phyloP scores from a whole-genome alignment of 2,329 filamentous ascomycete species.

The Fusarium clavum region DNA sequence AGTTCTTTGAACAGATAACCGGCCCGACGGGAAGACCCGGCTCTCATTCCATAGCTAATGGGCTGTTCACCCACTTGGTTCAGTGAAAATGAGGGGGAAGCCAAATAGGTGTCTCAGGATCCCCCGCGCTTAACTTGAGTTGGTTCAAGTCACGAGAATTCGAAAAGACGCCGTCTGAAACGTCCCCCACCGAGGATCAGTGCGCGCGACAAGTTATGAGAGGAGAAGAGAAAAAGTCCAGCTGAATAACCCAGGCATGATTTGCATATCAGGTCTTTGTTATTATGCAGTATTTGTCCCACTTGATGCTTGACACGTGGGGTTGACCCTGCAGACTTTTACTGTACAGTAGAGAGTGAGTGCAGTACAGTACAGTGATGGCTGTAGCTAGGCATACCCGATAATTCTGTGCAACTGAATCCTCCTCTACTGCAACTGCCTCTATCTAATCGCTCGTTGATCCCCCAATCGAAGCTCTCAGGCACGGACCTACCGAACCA shows the following conservation, averaged over 20 bases:
- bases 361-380: neutral
- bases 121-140: conserved; percentile 15
- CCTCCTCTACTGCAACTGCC: neutral
- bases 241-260: conserved; percentile 21
- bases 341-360: neutral
- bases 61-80: neutral
- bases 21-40: conserved; percentile 30
- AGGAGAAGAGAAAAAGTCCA: neutral
- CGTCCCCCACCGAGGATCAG: conserved; percentile 6
- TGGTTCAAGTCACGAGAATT: conserved; percentile 17
- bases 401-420: neutral
- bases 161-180: conserved; percentile 25
- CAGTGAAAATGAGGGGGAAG: neutral
- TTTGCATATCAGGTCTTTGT: conserved; percentile 24
- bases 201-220: conserved; percentile 13
- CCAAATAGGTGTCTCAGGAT: neutral
- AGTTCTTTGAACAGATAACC: neutral
- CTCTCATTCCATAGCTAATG: neutral
- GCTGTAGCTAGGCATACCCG: neutral
- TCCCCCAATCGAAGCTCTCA: neutral
- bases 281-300: conserved; percentile 31
- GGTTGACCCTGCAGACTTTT: neutral
- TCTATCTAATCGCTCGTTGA: neutral
- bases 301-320: conserved; percentile 41
- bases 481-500: conserved; percentile 4